These are phyloP conservation scores for Mallotus nudiflorus DNA, from an alignment of 345 rosid species.

Conservation along the genomic window DNA sequence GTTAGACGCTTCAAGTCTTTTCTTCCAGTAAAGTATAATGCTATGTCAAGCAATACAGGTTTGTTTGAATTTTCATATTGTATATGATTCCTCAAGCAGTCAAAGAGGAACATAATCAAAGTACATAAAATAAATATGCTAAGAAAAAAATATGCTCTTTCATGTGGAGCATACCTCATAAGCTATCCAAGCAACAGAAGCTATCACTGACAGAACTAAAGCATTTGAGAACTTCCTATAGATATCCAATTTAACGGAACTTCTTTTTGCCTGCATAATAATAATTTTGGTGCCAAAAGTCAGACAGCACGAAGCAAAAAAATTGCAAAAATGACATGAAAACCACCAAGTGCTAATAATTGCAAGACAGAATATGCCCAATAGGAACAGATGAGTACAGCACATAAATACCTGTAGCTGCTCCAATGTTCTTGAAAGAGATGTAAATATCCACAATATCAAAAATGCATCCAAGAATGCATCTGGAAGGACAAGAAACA, in stretches of 20 bases:
- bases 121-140: conserved; percentile 1
- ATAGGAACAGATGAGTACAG: not conserved
- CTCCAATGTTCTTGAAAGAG: conserved; percentile 83
- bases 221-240: conserved; percentile 97
- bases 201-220: conserved; percentile 72
- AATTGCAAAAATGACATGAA: not conserved
- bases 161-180: conserved; percentile 62
- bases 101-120: conserved; percentile 4
- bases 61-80: not conserved
- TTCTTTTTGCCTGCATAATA: conserved; percentile 66
- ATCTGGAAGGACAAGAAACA: conserved; percentile 83
- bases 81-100: not conserved
- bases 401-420: conserved; percentile 69
- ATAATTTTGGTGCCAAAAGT: conserved; percentile 9
- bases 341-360: not conserved
- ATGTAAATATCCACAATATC: conserved; percentile 89
- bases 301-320: not conserved
- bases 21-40: not conserved
- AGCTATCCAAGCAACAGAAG: conserved; percentile 85
- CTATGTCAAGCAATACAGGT: not conserved
- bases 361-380: not conserved
- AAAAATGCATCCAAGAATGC: conserved; percentile 95
- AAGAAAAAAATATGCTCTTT: not conserved
- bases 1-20: not conserved
- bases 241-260: conserved; percentile 78